Evolutionary conservation across 306 rosid species (phyloP), one percentile per base, ranked within the genome.

Genomic region (Prunus padus): DNA sequence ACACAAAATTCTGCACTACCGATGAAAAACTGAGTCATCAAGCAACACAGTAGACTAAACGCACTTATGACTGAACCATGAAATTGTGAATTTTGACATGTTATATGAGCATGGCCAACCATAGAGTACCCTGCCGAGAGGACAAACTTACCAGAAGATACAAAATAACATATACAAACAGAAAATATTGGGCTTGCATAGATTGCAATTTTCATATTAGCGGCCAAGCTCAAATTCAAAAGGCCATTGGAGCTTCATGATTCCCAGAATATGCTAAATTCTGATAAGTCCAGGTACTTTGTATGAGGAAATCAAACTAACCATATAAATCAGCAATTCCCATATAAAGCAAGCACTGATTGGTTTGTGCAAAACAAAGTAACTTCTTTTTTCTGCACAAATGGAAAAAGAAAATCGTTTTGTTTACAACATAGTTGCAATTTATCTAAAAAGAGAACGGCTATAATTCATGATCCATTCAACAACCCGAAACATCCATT

Each of bases 241-340:
- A 12, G 20, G 56, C 37, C 15, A 19, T 23, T 2, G 15, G 40
- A 52, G 51, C 60, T 79, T 44, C 68, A 73, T 61, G 57, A 69
- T 60, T 18, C 19, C 56, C 20, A 40, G 25, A 55, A 55, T 31
- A 30, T 56, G 49, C 69, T 26, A n/a, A 16, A 22, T 61, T 74
- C 55, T 25, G 71, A 69, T 11, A 14, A 22, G 18, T 30, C 66
- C 49, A 1, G 20, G 66, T 50, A 42, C 33, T 31, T 22, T 33
- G 66, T 67, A 46, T 52, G 50, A 26, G 70, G 11, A 61, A 71
- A 77, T 67, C 55, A 2, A 54, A 37, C 72, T 3, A 9, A 45
- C 46, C 19, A 23, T 64, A 62, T 0, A 30, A 62, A 9, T 16
- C 42, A 28, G 6, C 30, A 28, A 64, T 61, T 59, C 42, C 75